These are phyloP conservation scores for Panellus pusillus DNA, from an alignment of 768 basidiomycete genomes.

Conservation along the genomic window DNA sequence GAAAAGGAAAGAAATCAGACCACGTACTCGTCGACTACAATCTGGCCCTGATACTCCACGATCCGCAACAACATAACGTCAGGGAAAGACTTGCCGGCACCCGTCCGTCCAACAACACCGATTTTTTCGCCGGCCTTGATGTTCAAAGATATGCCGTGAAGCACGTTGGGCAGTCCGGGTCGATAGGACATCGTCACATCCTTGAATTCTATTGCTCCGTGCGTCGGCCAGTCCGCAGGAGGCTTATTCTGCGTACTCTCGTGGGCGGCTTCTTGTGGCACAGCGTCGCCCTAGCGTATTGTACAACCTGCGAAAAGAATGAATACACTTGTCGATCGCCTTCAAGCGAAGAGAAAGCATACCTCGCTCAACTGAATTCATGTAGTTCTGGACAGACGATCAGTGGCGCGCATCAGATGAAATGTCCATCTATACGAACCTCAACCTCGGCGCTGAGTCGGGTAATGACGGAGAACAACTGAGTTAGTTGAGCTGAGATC, in stretches of 20 bases:
- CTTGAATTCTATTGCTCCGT: constrained; percentile 62
- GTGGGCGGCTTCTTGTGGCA: constrained; percentile 64
- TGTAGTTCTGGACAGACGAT: constrained; percentile 46
- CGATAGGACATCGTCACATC: constrained; percentile 64
- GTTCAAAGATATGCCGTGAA: constrained; percentile 59
- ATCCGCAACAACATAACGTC: constrained; percentile 68
- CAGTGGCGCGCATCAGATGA: neutral
- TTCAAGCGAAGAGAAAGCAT: constrained; percentile 6
- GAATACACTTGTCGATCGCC: neutral
- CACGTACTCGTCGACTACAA: constrained; percentile 60
- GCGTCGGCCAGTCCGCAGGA: constrained; percentile 57
- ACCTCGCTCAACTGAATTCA: constrained; percentile 67
- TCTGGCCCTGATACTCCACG: constrained; percentile 63
- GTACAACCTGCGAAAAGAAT: constrained; percentile 38
- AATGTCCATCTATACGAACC: constrained; percentile 30
- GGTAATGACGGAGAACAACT: constrained; percentile 53
- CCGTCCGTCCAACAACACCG: constrained; percentile 70
- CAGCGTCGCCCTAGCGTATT: constrained; percentile 51
- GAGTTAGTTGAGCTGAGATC: constrained; percentile 45
- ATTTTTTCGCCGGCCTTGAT: constrained; percentile 72
- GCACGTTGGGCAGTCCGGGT: constrained; percentile 66
- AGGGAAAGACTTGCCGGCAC: constrained; percentile 64
- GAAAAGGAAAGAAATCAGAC: neutral
- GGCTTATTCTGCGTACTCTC: constrained; percentile 57
- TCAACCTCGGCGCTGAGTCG: constrained; percentile 67